A percentile compares a stretch with the other conserved stretches of the same genome.
phyloP scores from a whole-genome alignment of 257 asterid species.

The Forsythia viridissima region DNA sequence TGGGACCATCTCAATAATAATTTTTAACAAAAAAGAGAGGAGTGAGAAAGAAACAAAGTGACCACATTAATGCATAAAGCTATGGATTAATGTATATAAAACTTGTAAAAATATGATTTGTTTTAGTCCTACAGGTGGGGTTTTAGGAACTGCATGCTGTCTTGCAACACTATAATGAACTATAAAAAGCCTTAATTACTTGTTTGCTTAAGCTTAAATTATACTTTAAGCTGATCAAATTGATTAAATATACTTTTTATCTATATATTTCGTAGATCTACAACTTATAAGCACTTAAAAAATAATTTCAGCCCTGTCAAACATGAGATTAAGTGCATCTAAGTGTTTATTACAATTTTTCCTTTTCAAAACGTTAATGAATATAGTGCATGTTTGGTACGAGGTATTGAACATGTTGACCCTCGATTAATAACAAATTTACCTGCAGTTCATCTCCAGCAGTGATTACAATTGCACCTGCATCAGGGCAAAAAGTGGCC shows the following conservation, averaged over 20 bases:
- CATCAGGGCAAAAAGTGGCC: slow-evolving; percentile 60
- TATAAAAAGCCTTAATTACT: not conserved
- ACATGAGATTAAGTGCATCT: not conserved
- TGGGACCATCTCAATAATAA: not conserved
- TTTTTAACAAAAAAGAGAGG: not conserved
- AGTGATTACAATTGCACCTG: slow-evolving; percentile 54
- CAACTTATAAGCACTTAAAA: too few relatives aligned
- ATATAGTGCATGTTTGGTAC: too few relatives aligned
- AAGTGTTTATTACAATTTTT: too few relatives aligned
- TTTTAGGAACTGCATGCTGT: slow-evolving; percentile 12
- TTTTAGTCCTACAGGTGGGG: slow-evolving; percentile 29
- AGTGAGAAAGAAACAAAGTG: not conserved
- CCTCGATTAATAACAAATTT: slow-evolving; percentile 1
- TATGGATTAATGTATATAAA: not conserved
- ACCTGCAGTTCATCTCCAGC: slow-evolving; percentile 81
- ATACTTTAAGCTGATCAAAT: too few relatives aligned
- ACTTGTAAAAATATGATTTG: slow-evolving; percentile 13
- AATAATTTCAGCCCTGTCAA: too few relatives aligned
- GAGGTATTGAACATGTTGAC: too few relatives aligned
- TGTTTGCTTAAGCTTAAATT: too few relatives aligned
- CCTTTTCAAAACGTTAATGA: too few relatives aligned
- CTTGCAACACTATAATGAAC: not conserved
- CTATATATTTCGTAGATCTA: too few relatives aligned
- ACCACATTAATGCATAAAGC: slow-evolving; percentile 2
- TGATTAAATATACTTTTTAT: too few relatives aligned